phyloP scores from a whole-genome alignment of 495 filamentous ascomycete genomes.

The Ramalina intermedia region DNA sequence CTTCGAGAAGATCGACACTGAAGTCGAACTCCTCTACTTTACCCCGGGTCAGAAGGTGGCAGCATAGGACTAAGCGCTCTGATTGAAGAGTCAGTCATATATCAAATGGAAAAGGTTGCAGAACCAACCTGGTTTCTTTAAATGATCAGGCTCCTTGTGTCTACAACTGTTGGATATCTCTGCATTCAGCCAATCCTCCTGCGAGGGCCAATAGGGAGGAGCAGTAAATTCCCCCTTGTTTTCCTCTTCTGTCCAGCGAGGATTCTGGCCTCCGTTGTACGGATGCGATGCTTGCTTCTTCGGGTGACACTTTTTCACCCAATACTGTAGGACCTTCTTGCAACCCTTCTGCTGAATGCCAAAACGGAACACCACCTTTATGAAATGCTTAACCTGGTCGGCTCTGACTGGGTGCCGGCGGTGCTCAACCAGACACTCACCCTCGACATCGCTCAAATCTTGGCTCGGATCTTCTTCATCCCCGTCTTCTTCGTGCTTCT shows the following conservation, averaged over 20 bases:
- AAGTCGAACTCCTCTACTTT: slow-evolving; percentile 1
- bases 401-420: no score
- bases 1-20: not conserved
- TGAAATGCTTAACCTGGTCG: no score
- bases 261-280: slow-evolving; percentile 45
- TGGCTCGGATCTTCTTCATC: no score
- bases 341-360: slow-evolving; percentile 31
- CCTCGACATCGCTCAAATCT: no score
- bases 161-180: slow-evolving; percentile 20
- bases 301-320: slow-evolving; percentile 9
- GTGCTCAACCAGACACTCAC: no score
- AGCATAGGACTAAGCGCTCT: slow-evolving; percentile 8
- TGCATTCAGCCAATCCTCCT: slow-evolving; percentile 12
- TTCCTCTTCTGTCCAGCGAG: not conserved
- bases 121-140: slow-evolving; percentile 57
- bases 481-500: no score
- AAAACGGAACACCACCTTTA: no score
- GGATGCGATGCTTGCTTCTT: slow-evolving; percentile 54
- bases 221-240: slow-evolving; percentile 36
- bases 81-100: not conserved
- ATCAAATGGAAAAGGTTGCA: not conserved
- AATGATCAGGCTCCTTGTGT: slow-evolving; percentile 78
- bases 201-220: slow-evolving; percentile 71
- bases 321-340: slow-evolving; percentile 5
- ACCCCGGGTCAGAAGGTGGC: slow-evolving; percentile 1